Base-by-base conservation (phyloP, 2,329 filamentous ascomycete genomes). In the Colletotrichum sp. region DNA sequence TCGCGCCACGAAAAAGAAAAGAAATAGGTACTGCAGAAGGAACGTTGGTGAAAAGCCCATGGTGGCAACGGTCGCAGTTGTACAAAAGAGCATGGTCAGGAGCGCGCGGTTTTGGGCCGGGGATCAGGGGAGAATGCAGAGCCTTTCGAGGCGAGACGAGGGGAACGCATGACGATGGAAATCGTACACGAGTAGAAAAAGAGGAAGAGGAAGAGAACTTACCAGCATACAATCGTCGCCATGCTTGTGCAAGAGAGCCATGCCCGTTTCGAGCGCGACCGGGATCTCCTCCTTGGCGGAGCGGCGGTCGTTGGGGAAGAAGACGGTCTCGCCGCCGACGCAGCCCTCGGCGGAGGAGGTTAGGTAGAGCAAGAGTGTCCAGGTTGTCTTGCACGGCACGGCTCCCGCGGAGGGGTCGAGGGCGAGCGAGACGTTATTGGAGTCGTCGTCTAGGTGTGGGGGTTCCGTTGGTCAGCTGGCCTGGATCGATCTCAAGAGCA, bases 321-420 rank as follows among this genome's bases (percentile, higher is more conserved):
- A 98, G 36, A 97, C 95, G 0, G 96, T 98, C 84, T 98, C 95
- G 36, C 96, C 96, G 27, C 96, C 96, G 27, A 91, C 84, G 80
- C 96, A 97, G 6, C 94, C 94, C 52, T 76, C 77, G 27, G 61
- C 66, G 2, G 90, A 86, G 4, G 92, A 88, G 1, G 94, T 97
- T 70, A 98, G 89, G 81, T 98, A 98, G 43, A 98, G 90, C 0
- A 98, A 89, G 7, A 98, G 87, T 0, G 96, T 98, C 96, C 96
- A 98, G 0, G 96, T 98, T 7, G 96, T 98, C 80, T 90, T 93
- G 25, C 90, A 93, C 13, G 77, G 64, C 28, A 68, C 55, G 16
- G 55, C 13, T 78, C 80, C 34, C 88, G 85, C 3, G 88, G 36
- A 82, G 81, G 32, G 81, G 84, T 30, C 81, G 79, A 32, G 81